phyloP scores from a whole-genome alignment of 176 grass and related monocot genomes.

The Phoenix dactylifera region DNA sequence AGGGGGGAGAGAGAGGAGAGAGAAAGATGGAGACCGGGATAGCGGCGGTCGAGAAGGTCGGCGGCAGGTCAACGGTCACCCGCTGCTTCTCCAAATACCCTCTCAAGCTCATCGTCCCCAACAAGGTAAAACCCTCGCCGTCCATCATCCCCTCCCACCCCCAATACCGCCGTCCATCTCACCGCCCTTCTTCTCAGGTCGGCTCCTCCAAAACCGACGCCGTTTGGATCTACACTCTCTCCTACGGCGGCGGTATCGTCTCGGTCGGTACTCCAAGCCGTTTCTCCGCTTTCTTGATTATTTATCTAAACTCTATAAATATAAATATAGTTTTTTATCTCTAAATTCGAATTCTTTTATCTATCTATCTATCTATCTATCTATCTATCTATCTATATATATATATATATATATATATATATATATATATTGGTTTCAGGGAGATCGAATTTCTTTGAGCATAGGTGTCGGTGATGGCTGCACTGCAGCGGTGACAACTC shows the following conservation, averaged over 20 bases:
- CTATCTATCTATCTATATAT: too few species aligned
- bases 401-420: too few species aligned
- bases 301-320: too few species aligned
- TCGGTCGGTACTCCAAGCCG: slow-evolving; percentile 25
- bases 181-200: slow-evolving; percentile 16
- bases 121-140: slow-evolving; percentile 28
- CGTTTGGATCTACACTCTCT: slow-evolving; percentile 75
- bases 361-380: too few species aligned
- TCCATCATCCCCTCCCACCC: background rate
- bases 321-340: too few species aligned
- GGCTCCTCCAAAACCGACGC: slow-evolving; percentile 31
- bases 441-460: slow-evolving; percentile 51
- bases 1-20: background rate
- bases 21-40: slow-evolving; percentile 39
- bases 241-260: slow-evolving; percentile 92
- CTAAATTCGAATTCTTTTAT: too few species aligned
- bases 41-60: slow-evolving; percentile 65
- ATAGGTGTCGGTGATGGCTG: slow-evolving; percentile 60
- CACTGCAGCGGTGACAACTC: slow-evolving; percentile 66
- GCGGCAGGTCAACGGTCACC: slow-evolving; percentile 56
- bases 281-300: too few species aligned
- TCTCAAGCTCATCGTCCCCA: slow-evolving; percentile 81
- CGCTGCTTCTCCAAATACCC: slow-evolving; percentile 82
- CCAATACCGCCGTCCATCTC: background rate
- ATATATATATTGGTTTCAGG: slow-evolving; percentile 23